Percentiles rank a stretch among this genome's conserved stretches.
Conservation (phyloP, 768 basidiomycete genomes). For the Xerocomellus amylosporus region DNA sequence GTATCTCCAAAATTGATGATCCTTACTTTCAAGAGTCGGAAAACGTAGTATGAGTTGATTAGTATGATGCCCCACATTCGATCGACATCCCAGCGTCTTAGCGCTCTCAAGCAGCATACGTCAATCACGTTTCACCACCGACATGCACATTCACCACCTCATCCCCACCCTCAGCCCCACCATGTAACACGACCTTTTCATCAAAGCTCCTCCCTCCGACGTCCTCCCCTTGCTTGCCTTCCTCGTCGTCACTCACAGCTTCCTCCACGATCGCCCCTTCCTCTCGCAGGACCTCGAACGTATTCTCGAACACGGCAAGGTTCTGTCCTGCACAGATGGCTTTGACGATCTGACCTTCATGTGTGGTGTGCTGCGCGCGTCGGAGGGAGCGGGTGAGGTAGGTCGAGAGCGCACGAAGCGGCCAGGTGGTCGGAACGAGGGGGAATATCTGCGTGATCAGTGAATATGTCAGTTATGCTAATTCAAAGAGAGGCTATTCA, state of each 20-base stretch:
- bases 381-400: constrained; percentile 81
- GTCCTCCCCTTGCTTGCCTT: constrained; percentile 16
- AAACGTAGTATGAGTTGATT: not conserved
- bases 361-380: constrained; percentile 63
- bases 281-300: constrained; percentile 57
- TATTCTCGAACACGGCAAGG: constrained; percentile 61
- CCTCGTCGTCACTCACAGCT: constrained; percentile 44
- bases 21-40: not conserved
- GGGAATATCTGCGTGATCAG: constrained; percentile 51
- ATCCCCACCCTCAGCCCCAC: constrained; percentile 2
- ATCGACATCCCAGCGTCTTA: not conserved
- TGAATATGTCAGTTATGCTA: not conserved
- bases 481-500: not conserved
- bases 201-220: constrained; percentile 31
- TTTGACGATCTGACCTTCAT: constrained; percentile 76
- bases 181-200: constrained; percentile 43
- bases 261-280: constrained; percentile 71
- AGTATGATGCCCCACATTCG: not conserved
- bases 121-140: constrained; percentile 8
- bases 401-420: constrained; percentile 64
- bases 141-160: constrained; percentile 22
- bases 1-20: no score
- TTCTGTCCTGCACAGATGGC: constrained; percentile 78
- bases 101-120: not conserved
- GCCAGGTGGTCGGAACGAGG: constrained; percentile 72